A percentile compares a stretch with the other conserved stretches of the same genome.
phyloP scores from a whole-genome alignment of 139 green algal genomes.

The Chlamydomonas eustigma region DNA sequence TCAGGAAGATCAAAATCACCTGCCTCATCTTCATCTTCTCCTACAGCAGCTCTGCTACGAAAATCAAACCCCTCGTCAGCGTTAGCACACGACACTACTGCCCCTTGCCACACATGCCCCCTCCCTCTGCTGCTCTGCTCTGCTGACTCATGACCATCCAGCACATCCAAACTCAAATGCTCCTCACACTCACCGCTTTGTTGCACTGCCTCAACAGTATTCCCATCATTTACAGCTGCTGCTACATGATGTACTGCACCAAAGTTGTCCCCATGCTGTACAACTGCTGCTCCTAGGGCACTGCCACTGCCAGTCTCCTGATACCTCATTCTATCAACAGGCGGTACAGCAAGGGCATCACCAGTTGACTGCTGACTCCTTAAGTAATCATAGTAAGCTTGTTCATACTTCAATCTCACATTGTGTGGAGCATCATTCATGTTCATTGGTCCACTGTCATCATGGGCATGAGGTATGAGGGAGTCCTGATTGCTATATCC shows the following conservation, averaged over 20 bases:
- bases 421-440: background rate
- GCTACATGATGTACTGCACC: constrained; percentile 5
- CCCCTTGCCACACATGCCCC: too few species aligned
- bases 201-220: background rate
- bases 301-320: background rate
- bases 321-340: background rate
- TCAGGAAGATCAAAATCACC: constrained; percentile 10
- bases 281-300: background rate
- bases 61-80: too few species aligned
- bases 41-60: background rate
- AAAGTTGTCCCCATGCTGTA: background rate
- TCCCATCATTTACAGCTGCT: background rate
- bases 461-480: too few species aligned
- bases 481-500: background rate
- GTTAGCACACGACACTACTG: too few species aligned
- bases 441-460: too few species aligned
- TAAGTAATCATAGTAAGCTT: background rate
- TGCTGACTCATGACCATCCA: background rate
- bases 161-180: constrained; percentile 2
- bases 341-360: background rate
- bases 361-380: background rate
- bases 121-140: background rate
- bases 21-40: background rate
- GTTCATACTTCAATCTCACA: background rate
- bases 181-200: constrained; percentile 1